These are phyloP conservation scores for Fusarium duplospermum DNA, from an alignment of 2,329 filamentous ascomycete genomes.

Conservation along the genomic window DNA sequence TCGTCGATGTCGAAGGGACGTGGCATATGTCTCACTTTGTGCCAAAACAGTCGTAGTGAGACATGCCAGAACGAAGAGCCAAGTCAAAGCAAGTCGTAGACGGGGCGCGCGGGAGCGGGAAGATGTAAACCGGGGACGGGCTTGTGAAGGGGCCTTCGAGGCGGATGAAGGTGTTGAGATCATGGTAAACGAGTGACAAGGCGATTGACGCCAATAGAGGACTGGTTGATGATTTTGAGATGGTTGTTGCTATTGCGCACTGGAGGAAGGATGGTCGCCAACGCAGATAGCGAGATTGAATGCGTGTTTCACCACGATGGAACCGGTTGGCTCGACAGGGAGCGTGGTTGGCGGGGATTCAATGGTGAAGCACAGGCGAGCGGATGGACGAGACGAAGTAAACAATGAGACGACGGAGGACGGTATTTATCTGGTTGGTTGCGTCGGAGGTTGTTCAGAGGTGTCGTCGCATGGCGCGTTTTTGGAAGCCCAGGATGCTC, in stretches of 20 bases:
- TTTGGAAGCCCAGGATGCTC: neutral
- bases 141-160: constrained; percentile 3
- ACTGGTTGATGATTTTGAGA: neutral
- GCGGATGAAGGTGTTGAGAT: constrained; percentile 12
- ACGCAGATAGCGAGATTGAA: constrained; percentile 32
- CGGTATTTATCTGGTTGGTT: constrained; percentile 19
- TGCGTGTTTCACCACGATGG: constrained; percentile 44
- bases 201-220: constrained; percentile 18
- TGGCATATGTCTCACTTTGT: constrained; percentile 26
- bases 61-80: constrained; percentile 40
- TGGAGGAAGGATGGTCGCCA: constrained; percentile 15
- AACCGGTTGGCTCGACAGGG: constrained; percentile 18
- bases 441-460: constrained; percentile 11
- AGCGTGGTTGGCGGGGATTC: constrained; percentile 22
- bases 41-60: constrained; percentile 36
- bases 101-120: constrained; percentile 16
- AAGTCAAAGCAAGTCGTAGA: constrained; percentile 23
- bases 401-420: neutral
- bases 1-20: constrained; percentile 25
- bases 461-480: constrained; percentile 25
- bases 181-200: constrained; percentile 39
- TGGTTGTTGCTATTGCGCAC: constrained; percentile 6
- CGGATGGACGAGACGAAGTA: constrained; percentile 4
- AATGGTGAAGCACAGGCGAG: constrained; percentile 20
- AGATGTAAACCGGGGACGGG: neutral